phyloP scores from a whole-genome alignment of 2,329 filamentous ascomycete species.

The Balansia obtecta region DNA sequence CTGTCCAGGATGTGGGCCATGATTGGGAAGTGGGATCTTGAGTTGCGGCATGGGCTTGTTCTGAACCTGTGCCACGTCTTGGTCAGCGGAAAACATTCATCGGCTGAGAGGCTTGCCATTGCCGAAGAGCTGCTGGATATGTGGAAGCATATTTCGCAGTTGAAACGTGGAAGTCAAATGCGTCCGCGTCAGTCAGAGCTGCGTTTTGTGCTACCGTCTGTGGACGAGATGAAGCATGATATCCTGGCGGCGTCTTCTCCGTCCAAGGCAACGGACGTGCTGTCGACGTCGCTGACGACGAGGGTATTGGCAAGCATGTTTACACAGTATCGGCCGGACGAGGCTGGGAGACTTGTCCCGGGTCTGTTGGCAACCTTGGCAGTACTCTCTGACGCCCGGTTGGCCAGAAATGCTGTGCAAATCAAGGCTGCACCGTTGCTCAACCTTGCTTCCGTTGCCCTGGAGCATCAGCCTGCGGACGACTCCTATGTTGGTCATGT shows the following conservation, averaged over 20 bases:
- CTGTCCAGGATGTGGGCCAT: conserved; percentile 14
- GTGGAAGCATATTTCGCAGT: conserved; percentile 25
- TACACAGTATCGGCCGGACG: conserved; percentile 15
- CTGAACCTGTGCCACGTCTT: conserved; percentile 19
- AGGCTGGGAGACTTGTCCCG: conserved; percentile 16
- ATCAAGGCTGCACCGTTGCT: conserved; percentile 18
- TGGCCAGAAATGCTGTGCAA: conserved; percentile 6
- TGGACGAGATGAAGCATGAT: conserved; percentile 15
- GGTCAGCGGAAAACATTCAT: conserved; percentile 8
- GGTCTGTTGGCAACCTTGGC: conserved; percentile 21
- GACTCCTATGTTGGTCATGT: conserved; percentile 10
- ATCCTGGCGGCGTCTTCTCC: not conserved
- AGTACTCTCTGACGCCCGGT: conserved; percentile 17
- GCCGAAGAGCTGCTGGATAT: conserved; percentile 20
- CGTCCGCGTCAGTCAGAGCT: conserved; percentile 1
- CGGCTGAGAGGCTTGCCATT: conserved; percentile 9
- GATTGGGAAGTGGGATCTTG: conserved; percentile 16
- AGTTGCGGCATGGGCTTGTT: conserved; percentile 18
- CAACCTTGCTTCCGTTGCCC: conserved; percentile 13
- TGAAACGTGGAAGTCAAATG: conserved; percentile 18
- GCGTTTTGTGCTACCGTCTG: conserved; percentile 19
- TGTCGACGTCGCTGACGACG: conserved; percentile 6
- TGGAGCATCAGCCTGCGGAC: conserved; percentile 10
- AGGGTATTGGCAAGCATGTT: conserved; percentile 19
- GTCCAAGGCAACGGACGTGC: not conserved